Base-by-base conservation (phyloP, 1,284 basidiomycete genomes). In the Quambalaria eucalypti region DNA sequence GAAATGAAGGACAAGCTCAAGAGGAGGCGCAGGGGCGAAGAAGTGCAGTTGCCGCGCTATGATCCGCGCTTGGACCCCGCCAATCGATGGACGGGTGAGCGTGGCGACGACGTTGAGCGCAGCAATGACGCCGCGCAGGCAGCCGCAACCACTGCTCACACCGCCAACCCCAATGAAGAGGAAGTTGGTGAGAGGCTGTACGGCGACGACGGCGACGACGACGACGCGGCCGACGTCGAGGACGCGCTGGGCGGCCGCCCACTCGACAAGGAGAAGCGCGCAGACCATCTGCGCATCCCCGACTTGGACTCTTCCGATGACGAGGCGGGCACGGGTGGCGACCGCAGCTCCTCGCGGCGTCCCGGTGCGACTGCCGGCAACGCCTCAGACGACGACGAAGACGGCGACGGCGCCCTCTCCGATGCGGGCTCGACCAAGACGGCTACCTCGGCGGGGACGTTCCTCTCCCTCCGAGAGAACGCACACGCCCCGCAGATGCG, bases 401-500 rank as follows among this genome's bases (percentile, higher is more conserved):
- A n/a, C n/a, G 55, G 48, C 31, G 60, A 60, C 28, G 48, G 28
- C 31, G 57, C 50, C 2, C 54, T 49, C 12, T 54, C 54, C 47
- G 28, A 47, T 39, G 51, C 25, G 50, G 55, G 25, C 40, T 51
- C 40, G 19, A 38, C 29, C 48, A 59, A 49, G 42, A 31, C 36
- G 49, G 61, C 42, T n/a, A 50, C 52, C 14, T 36, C 39, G 30
- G 55, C 47, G 51, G 55, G 28, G 28, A 50, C 44, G 48, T 52
- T 67, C 30, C 59, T 63, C 19, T 60, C 65, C 2, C 68, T 71
- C 51, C 57, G 60, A 42, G 70, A 73, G 55, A 72, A 69, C 39
- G 60, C 66, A 10, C 69, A 69, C 48, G 75, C 71, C 2, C 69
- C 73, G 9, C 73, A 76, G 46, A 73, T 74, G 14, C 64, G 73